Evolutionary conservation across 345 rosid species (phyloP), one percentile per base, ranked within the genome.

Genomic region (Bretschneidera sinensis): DNA sequence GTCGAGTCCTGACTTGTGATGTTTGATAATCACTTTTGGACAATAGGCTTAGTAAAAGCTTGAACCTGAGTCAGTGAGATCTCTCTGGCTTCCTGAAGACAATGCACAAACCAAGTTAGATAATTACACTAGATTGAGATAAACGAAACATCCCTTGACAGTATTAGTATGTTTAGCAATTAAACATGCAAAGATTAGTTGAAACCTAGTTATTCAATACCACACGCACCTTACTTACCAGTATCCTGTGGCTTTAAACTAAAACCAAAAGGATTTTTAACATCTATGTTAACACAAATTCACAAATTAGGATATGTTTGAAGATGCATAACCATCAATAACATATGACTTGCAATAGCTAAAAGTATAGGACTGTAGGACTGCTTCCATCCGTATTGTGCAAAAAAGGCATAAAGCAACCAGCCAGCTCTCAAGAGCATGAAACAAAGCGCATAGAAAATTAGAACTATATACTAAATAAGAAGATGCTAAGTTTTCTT

Each of bases 11-110:
- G n/a, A n/a, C n/a, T n/a, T n/a, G n/a, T n/a, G n/a, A n/a, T n/a
- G n/a, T n/a, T n/a, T n/a, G n/a, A n/a, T n/a, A n/a, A n/a, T n/a
- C 97, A 95, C 71, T 80, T 95, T 71, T 73, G 20, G 61, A 80
- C 85, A 75, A 67, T 73, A 54, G 96, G 86, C 78, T 79, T 88
- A 19, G 57, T 59, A 64, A 95, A 91, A 51, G 60, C 71, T 61
- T 65, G 82, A 70, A 74, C 80, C 69, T 91, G 97, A 73, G 75
- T 53, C 72, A 83, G 63, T 39, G 74, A 66, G 67, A 88, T 79
- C 81, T 95, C 99, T 62, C 81, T 85, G 28, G 83, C 59, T 75
- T 95, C 99, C 99, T 95, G 82, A 55, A 75, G 39, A 69, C 63
- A 64, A 48, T 71, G 67, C 67, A 72, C 43, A 22, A 52, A 48